Evolutionary conservation across 257 asterid genomes (phyloP).

Genomic region (Scutellaria galericulata): DNA sequence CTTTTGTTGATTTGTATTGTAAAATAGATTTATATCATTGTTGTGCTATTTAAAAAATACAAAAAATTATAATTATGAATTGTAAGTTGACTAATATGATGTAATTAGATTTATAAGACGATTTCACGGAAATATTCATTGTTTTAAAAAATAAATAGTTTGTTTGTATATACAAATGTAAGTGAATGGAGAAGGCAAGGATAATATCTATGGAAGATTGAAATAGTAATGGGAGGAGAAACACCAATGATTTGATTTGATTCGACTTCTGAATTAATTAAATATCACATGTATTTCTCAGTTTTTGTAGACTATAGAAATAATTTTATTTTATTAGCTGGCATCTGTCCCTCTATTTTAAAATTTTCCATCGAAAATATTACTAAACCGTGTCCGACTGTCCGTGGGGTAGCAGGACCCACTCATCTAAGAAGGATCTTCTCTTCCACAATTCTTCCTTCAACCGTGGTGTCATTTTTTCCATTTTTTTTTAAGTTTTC

Average conservation of each 20-base stretch:
- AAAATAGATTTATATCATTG: too few species aligned
- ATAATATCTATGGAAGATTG: slow-evolving; percentile 33
- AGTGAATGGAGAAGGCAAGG: background rate
- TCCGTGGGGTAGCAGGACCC: slow-evolving; percentile 11
- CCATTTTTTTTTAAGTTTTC: too few species aligned
- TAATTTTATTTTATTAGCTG: slow-evolving; percentile 39
- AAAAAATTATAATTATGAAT: too few species aligned
- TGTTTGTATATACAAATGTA: background rate
- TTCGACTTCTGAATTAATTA: slow-evolving; percentile 40
- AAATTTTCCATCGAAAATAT: background rate
- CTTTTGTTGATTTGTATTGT: too few species aligned
- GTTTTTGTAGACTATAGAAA: slow-evolving; percentile 8
- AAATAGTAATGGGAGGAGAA: slow-evolving; percentile 21
- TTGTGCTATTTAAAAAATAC: too few species aligned
- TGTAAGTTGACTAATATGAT: too few species aligned
- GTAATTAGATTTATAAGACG: too few species aligned
- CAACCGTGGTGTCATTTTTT: too few species aligned
- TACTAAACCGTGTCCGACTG: background rate
- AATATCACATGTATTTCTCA: slow-evolving; percentile 48
- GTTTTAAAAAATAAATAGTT: too few species aligned
- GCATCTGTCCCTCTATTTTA: slow-evolving; percentile 10
- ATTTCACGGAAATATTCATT: too few species aligned
- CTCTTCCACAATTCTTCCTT: too few species aligned
- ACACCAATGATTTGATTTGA: slow-evolving; percentile 50
- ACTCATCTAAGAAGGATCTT: background rate